Conservation (phyloP, 805 yeast genomes). For the Barnettozyma sucrosica region DNA sequence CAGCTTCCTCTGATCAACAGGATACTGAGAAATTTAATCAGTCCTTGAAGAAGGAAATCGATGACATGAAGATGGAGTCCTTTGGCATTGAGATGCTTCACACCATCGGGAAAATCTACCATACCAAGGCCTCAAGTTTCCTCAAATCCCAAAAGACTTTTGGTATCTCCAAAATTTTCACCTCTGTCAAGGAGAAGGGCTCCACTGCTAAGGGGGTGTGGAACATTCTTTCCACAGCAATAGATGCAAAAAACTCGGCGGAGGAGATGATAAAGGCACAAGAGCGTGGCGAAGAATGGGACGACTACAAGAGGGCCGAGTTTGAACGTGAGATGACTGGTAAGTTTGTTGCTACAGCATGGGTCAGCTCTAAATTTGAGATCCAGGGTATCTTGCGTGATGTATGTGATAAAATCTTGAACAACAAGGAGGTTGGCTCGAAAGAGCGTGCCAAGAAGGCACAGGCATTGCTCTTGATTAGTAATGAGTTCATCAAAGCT, state of each 20-base stretch:
- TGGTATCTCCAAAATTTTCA: slow-evolving; percentile 81
- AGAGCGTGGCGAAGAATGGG: slow-evolving; percentile 44
- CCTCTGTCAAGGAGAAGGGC: slow-evolving; percentile 80
- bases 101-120: slow-evolving; percentile 76
- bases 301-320: slow-evolving; percentile 61
- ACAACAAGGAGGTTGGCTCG: slow-evolving; percentile 57
- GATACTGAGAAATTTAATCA: slow-evolving; percentile 43
- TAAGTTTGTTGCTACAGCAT: slow-evolving; percentile 85
- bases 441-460: slow-evolving; percentile 70
- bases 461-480: slow-evolving; percentile 67
- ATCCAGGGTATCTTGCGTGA: slow-evolving; percentile 73
- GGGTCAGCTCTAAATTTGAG: slow-evolving; percentile 92
- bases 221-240: slow-evolving; percentile 72
- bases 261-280: slow-evolving; percentile 71
- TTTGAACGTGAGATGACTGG: slow-evolving; percentile 81
- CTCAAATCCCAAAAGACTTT: slow-evolving; percentile 72
- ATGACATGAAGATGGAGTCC: slow-evolving; percentile 86
- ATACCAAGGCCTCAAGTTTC: slow-evolving; percentile 65
- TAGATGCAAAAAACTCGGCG: slow-evolving; percentile 80
- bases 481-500: slow-evolving; percentile 60
- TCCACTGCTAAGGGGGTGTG: slow-evolving; percentile 77
- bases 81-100: slow-evolving; percentile 88
- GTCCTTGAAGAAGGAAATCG: slow-evolving; percentile 57
- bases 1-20: slow-evolving; percentile 41
- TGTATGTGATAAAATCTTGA: slow-evolving; percentile 71